Conservation (phyloP, 2,329 filamentous ascomycete genomes). For the Cordyceps sp. region DNA sequence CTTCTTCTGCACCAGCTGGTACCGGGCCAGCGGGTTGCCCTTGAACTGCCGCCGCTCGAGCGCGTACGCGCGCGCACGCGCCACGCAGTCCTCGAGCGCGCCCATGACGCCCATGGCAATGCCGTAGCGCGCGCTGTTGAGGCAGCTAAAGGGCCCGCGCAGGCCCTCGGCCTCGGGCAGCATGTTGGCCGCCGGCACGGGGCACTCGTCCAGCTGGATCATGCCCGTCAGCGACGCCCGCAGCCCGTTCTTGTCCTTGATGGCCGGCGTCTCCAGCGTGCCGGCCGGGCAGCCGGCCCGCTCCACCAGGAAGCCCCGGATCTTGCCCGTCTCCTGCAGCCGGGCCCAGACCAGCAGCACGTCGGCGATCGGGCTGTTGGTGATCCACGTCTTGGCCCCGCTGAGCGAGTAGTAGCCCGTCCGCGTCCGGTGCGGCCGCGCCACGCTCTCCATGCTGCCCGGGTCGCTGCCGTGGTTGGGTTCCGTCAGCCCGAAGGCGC, state of each 20-base stretch:
- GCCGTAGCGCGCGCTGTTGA: conserved; percentile 86
- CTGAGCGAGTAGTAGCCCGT: conserved; percentile 66
- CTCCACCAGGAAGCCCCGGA: conserved; percentile 83
- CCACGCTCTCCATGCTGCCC: conserved; percentile 75
- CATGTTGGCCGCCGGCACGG: conserved; percentile 84
- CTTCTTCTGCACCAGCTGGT: conserved; percentile 97
- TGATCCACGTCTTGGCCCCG: conserved; percentile 89
- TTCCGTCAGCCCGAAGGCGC: conserved; percentile 81
- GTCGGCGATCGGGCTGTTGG: conserved; percentile 80
- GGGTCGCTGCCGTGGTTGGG: conserved; percentile 89
- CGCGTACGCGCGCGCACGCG: conserved; percentile 68
- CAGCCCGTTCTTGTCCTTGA: conserved; percentile 92
- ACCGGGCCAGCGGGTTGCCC: conserved; percentile 83
- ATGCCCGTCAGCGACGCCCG: conserved; percentile 91
- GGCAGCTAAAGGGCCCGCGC: conserved; percentile 75
- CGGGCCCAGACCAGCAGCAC: conserved; percentile 86
- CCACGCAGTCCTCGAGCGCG: conserved; percentile 81
- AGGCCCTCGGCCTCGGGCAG: conserved; percentile 81
- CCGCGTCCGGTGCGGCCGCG: conserved; percentile 71
- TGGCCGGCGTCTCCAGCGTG: conserved; percentile 75
- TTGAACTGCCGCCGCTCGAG: conserved; percentile 93
- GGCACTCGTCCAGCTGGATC: conserved; percentile 88
- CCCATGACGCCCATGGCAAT: conserved; percentile 92
- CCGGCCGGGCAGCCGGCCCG: conserved; percentile 70
- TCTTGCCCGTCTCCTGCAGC: conserved; percentile 79